phyloP scores from a whole-genome alignment of 2,329 filamentous ascomycete genomes.

The Aspergillus costaricaensis region DNA sequence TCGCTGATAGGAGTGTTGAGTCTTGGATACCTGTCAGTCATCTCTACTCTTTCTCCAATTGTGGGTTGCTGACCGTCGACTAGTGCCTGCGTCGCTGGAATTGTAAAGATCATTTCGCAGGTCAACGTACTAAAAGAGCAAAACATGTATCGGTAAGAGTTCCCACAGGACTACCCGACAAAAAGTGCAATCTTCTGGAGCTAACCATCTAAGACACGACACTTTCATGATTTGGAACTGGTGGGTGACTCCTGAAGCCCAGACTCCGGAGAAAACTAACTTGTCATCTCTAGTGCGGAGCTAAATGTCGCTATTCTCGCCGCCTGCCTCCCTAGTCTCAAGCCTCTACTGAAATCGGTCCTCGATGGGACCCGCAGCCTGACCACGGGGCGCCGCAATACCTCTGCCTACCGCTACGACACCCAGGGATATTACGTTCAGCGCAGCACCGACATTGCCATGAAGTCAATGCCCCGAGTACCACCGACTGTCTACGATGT shows the following conservation, averaged over 20 bases:
- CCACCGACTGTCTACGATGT: background rate
- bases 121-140: conserved; percentile 28
- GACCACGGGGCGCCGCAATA: conserved; percentile 12
- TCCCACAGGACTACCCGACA: no score
- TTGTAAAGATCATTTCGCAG: conserved; percentile 39
- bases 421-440: conserved; percentile 8
- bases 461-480: background rate
- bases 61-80: background rate
- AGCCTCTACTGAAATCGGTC: conserved; percentile 36
- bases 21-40: conserved; percentile 45
- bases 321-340: conserved; percentile 44
- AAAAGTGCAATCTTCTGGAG: no score
- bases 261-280: background rate
- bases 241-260: conserved; percentile 9
- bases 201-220: conserved; percentile 11
- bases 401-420: conserved; percentile 8
- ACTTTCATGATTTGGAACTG: conserved; percentile 23
- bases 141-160: conserved; percentile 38
- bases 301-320: conserved; percentile 46
- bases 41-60: background rate
- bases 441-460: background rate
- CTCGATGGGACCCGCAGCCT: conserved; percentile 14
- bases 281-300: conserved; percentile 36
- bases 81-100: conserved; percentile 45
- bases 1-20: conserved; percentile 47